These are phyloP conservation scores for Sequoiadendron giganteum DNA, from an alignment of 75 land plant genomes.

Conservation along the genomic window DNA sequence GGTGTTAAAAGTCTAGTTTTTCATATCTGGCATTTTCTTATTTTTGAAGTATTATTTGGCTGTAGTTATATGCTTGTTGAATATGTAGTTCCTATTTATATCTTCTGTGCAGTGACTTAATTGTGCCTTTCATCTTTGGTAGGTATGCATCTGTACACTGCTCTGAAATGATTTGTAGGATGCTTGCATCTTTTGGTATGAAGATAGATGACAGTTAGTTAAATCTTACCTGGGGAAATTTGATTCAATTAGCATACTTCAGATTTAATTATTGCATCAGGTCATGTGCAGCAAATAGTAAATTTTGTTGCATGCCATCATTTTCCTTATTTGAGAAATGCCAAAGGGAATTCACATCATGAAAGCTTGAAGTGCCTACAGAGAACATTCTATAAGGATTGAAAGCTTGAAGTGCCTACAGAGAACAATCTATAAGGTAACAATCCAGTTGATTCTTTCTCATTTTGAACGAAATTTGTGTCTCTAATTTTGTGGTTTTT, in stretches of 20 bases:
- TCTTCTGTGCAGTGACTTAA: background rate
- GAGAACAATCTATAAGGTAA: conserved; percentile 1
- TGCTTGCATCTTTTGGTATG: background rate
- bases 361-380: background rate
- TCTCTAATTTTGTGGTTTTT: background rate
- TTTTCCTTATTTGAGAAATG: background rate
- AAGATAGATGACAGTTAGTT: background rate
- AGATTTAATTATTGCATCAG: background rate
- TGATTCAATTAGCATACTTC: background rate
- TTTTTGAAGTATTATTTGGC: background rate
- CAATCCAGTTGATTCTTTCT: background rate
- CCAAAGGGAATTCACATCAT: background rate
- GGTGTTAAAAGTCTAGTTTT: background rate
- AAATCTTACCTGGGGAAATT: background rate
- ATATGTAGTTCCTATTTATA: background rate
- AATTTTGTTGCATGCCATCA: background rate
- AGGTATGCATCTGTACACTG: background rate
- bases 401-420: background rate
- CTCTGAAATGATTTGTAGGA: background rate
- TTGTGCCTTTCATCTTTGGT: background rate
- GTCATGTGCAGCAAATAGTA: background rate
- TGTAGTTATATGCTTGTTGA: background rate
- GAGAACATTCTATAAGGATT: background rate
- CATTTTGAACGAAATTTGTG: background rate
- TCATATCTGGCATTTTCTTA: background rate